phyloP scores from a whole-genome alignment of 768 basidiomycete species.

The Crucibulum laeve region DNA sequence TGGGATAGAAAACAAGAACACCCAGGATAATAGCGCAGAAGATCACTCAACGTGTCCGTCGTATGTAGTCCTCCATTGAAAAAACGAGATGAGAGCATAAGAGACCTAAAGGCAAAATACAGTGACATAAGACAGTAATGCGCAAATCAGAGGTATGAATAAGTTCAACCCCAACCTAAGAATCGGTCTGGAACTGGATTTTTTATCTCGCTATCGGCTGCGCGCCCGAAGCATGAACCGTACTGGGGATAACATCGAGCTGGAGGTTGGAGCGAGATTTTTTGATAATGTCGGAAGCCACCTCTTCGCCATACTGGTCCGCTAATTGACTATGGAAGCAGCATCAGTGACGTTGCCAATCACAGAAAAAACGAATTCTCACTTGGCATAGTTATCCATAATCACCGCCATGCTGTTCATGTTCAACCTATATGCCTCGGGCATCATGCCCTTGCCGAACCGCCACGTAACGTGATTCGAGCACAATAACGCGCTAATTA shows the following conservation, averaged over 20 bases:
- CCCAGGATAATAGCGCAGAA: too few relatives aligned
- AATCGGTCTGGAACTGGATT: too few relatives aligned
- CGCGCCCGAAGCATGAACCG: constrained; percentile 11
- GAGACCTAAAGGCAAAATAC: too few relatives aligned
- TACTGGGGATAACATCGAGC: constrained; percentile 23
- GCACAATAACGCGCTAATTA: constrained; percentile 62
- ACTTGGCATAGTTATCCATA: constrained; percentile 84
- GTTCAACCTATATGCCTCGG: constrained; percentile 75
- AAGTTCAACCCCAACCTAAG: too few relatives aligned
- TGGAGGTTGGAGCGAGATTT: constrained; percentile 55
- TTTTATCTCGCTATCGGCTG: too few relatives aligned
- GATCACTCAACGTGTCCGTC: too few relatives aligned
- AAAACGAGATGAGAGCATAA: too few relatives aligned
- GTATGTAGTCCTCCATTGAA: too few relatives aligned
- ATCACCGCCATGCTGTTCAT: constrained; percentile 74
- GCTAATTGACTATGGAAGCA: constrained; percentile 54
- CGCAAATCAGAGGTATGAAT: too few relatives aligned
- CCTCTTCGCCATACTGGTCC: constrained; percentile 64
- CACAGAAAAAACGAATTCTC: constrained; percentile 11
- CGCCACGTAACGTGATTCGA: constrained; percentile 84
- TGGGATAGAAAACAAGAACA: too few relatives aligned
- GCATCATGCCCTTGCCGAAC: constrained; percentile 87
- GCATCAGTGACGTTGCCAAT: constrained; percentile 1
- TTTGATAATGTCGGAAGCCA: constrained; percentile 54
- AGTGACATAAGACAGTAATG: too few relatives aligned